Evolutionary conservation across 2,329 filamentous ascomycete genomes (phyloP).

Genomic region (Metarhizium humberi): DNA sequence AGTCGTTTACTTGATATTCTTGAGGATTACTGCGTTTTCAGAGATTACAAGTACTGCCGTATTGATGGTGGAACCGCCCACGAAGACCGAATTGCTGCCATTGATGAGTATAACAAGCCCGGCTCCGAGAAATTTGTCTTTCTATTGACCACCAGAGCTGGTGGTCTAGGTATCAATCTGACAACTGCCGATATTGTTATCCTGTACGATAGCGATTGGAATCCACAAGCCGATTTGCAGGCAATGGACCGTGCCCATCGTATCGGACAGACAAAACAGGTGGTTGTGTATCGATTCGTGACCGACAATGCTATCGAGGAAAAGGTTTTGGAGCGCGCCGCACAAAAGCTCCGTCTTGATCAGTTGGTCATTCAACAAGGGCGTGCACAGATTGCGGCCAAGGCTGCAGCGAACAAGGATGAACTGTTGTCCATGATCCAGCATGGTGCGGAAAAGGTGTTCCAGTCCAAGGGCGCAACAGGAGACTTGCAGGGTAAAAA

Average conservation of each 20-base stretch:
- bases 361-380: conserved; percentile 98
- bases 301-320: conserved; percentile 98
- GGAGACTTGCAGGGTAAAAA: conserved; percentile 50
- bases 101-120: conserved; percentile 96
- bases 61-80: conserved; percentile 96
- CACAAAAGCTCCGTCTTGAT: conserved; percentile 91
- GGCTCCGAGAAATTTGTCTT: conserved; percentile 96
- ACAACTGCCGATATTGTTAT: conserved; percentile 93
- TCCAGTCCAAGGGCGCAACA: conserved; percentile 61
- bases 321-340: conserved; percentile 92
- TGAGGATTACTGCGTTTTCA: conserved; percentile 96
- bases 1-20: conserved; percentile 93
- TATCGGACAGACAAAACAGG: conserved; percentile 97
- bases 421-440: conserved; percentile 97
- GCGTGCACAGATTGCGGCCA: conserved; percentile 79
- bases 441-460: conserved; percentile 93
- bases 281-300: conserved; percentile 91
- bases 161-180: conserved; percentile 93
- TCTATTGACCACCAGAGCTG: conserved; percentile 86
- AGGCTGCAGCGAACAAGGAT: conserved; percentile 90
- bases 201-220: conserved; percentile 97
- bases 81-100: conserved; percentile 93
- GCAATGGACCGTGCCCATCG: conserved; percentile 98
- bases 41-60: conserved; percentile 89
- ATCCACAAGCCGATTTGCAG: conserved; percentile 94